Percentiles rank a stretch among this genome's conserved stretches.
Conservation (phyloP, 257 asterid species). For the Salvia splendens region DNA sequence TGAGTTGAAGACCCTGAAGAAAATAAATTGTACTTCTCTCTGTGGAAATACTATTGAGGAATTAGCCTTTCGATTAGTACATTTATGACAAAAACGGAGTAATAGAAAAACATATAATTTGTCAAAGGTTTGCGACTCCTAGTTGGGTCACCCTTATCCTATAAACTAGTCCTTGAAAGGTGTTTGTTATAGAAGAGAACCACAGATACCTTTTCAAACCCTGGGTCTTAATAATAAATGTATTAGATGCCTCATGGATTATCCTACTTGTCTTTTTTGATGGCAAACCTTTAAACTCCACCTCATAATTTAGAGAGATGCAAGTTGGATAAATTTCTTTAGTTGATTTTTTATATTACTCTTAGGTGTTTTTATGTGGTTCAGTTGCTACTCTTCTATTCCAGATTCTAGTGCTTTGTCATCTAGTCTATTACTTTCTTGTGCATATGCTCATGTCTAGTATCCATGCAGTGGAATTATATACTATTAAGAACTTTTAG, state of each 20-base stretch:
- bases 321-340: background rate
- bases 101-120: no score
- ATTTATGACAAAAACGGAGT: no score
- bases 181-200: background rate
- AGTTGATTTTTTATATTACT: background rate
- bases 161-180: background rate
- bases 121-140: no score
- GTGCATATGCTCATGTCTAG: no score
- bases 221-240: background rate
- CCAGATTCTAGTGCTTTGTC: background rate
- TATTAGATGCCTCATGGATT: constrained; percentile 18
- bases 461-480: background rate
- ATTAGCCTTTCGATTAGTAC: no score
- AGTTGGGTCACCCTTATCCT: no score
- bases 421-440: background rate
- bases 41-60: no score
- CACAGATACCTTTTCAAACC: no score
- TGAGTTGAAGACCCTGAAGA: no score
- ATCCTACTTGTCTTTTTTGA: background rate
- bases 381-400: background rate
- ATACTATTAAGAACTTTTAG: background rate
- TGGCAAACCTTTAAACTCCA: background rate
- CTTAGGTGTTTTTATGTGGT: background rate
- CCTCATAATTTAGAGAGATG: background rate
- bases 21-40: no score